Percentiles rank a stretch among this genome's conserved stretches.
Conservation (phyloP, 495 filamentous ascomycete genomes). For the Neurospora sp. region DNA sequence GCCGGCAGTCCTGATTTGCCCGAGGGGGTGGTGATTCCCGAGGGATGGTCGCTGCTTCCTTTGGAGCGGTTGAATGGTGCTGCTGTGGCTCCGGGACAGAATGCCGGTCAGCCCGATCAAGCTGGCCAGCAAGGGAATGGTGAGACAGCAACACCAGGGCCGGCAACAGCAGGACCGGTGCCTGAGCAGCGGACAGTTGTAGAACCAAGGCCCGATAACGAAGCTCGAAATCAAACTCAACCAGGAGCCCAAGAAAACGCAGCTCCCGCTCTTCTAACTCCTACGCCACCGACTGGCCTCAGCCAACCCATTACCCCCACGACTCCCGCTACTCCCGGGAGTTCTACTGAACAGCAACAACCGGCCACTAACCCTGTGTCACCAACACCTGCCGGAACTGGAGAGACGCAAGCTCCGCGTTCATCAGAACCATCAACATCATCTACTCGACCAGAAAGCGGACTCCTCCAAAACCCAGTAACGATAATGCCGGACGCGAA, state of each 20-base stretch:
- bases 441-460: background rate
- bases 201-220: background rate
- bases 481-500: background rate
- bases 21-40: conserved; percentile 60
- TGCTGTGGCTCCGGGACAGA: background rate
- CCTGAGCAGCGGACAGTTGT: background rate
- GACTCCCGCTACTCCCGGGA: background rate
- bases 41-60: conserved; percentile 67
- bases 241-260: background rate
- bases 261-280: background rate
- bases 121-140: background rate
- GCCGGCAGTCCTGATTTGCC: conserved; percentile 61
- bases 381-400: background rate
- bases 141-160: background rate
- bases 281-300: background rate
- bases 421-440: background rate
- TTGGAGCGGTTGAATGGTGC: conserved; percentile 46
- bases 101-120: background rate
- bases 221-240: background rate
- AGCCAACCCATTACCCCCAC: background rate
- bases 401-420: background rate
- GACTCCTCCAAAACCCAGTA: background rate
- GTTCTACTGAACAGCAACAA: background rate
- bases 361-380: background rate
- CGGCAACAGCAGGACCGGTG: background rate